These are phyloP conservation scores for Oidiodendron maius DNA, from an alignment of 495 filamentous ascomycete species.

Conservation along the genomic window DNA sequence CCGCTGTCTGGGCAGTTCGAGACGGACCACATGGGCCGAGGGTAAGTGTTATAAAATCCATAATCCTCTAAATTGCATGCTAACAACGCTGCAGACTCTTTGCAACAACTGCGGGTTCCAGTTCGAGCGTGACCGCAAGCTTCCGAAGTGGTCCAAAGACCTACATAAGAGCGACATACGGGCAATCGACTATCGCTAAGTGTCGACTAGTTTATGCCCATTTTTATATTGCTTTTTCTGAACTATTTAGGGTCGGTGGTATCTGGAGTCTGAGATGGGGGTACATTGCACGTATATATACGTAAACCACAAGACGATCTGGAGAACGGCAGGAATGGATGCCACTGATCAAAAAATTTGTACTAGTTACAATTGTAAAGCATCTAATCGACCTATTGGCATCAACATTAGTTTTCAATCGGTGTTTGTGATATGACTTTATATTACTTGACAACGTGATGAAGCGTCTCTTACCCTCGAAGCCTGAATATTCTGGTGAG, in stretches of 20 bases:
- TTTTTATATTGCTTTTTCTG: constrained; percentile 4
- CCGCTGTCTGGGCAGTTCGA: constrained; percentile 86
- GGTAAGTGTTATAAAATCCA: constrained; percentile 47
- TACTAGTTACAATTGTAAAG: background rate
- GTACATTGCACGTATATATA: constrained; percentile 3
- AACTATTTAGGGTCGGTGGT: constrained; percentile 5
- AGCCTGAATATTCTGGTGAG: too few species aligned
- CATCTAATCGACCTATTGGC: background rate
- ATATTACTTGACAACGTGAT: too few species aligned
- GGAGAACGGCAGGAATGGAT: too few species aligned
- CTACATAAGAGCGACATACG: constrained; percentile 50
- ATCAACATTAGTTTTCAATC: too few species aligned
- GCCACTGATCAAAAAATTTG: background rate
- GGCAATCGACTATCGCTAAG: constrained; percentile 21
- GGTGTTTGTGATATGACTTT: too few species aligned
- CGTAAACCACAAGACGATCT: too few species aligned
- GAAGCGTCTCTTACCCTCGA: too few species aligned
- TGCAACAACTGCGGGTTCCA: constrained; percentile 91
- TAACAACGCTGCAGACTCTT: constrained; percentile 55
- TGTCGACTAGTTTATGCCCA: background rate
- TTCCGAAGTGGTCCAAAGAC: constrained; percentile 78
- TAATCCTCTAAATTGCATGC: background rate
- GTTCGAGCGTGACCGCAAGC: constrained; percentile 77
- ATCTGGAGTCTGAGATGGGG: constrained; percentile 10
- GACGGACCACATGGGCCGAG: constrained; percentile 83